A percentile compares a stretch with the other conserved stretches of the same genome.
Evolutionary conservation across 1,139 yeast genomes (phyloP).

Genomic region (Saccharomyces hybrid): DNA sequence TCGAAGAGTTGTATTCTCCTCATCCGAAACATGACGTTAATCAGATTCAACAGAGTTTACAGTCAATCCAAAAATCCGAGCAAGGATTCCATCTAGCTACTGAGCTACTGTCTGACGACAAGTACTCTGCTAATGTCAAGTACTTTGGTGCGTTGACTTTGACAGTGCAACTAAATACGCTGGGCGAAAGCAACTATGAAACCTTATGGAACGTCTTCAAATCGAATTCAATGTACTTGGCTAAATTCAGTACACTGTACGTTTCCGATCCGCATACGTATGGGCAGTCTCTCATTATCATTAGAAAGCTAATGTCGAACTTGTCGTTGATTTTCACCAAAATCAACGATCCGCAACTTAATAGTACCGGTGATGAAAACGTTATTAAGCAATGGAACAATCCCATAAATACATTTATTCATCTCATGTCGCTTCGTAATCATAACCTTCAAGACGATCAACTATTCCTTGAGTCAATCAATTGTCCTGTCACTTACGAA

Average conservation of each 20-base stretch:
- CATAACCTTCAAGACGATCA: slow-evolving; percentile 9
- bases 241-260: slow-evolving; percentile 13
- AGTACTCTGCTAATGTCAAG: slow-evolving; percentile 42
- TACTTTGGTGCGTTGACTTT: slow-evolving; percentile 71
- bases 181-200: slow-evolving; percentile 11
- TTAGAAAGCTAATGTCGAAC: slow-evolving; percentile 46
- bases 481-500: slow-evolving; percentile 17
- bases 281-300: slow-evolving; percentile 28
- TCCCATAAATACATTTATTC: slow-evolving; percentile 34
- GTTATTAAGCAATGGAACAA: slow-evolving; percentile 32
- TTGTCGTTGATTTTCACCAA: slow-evolving; percentile 43
- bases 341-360: slow-evolving; percentile 22
- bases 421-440: slow-evolving; percentile 15
- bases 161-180: slow-evolving; percentile 44
- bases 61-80: slow-evolving; percentile 45
- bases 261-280: slow-evolving; percentile 11
- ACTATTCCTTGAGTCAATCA: slow-evolving; percentile 11
- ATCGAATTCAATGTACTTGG: slow-evolving; percentile 24
- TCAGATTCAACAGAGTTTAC: slow-evolving; percentile 45
- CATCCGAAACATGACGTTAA: slow-evolving; percentile 35
- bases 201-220: slow-evolving; percentile 21
- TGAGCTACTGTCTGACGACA: slow-evolving; percentile 35
- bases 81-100: slow-evolving; percentile 47
- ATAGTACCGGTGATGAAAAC: slow-evolving; percentile 1
- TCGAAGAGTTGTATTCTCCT: slow-evolving; percentile 27